Base-by-base conservation (phyloP, 306 rosid genomes). In the Inga oerstediana region DNA sequence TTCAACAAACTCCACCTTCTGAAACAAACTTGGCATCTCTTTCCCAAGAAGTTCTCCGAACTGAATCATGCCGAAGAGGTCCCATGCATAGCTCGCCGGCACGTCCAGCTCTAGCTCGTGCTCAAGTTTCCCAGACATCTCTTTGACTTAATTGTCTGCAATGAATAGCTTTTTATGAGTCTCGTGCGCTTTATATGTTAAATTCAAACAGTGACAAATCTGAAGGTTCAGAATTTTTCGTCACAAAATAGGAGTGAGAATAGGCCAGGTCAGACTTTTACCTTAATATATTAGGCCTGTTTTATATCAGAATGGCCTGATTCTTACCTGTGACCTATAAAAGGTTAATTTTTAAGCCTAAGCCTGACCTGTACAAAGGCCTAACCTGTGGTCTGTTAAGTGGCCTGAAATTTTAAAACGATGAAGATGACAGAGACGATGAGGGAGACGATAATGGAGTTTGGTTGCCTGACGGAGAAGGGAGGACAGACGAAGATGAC, bases 1-100 rank as follows among this genome's bases (percentile, higher is more conserved):
- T 83, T 94, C 85, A 0, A 59, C 35, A 5, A 89, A 0, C 58
- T 91, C 90, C 9, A 86, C 73, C 73, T 87, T 91, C 19, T 86
- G 52, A 52, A 91, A 34, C 8, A 87, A 5, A 10, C 75, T 15
- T 0, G 91, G 30, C 43, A 92, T 72, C 20, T 72, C 74, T 69
- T 70, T 10, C 22, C 27, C 82, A 43, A 87, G 72, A 12, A 87
- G 48, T 27, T 87, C 32, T 30, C 75, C 86, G 0, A 87, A 19
- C 8, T 0, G 11, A 64, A 79, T 32, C 7, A 59, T 20, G 2
- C 88, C 86, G 37, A 70, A 84, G 10, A 87, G 82, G 49, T 84
- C 80, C 90, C 90, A 87, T 3, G 82, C 90, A 14, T 75, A 84
- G 73, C 75, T 43, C 0, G 86, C 90, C 3, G 90, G 78, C 16